phyloP scores from a whole-genome alignment of 2,329 filamentous ascomycete species.

The Mycosphaerelloides madeirae region DNA sequence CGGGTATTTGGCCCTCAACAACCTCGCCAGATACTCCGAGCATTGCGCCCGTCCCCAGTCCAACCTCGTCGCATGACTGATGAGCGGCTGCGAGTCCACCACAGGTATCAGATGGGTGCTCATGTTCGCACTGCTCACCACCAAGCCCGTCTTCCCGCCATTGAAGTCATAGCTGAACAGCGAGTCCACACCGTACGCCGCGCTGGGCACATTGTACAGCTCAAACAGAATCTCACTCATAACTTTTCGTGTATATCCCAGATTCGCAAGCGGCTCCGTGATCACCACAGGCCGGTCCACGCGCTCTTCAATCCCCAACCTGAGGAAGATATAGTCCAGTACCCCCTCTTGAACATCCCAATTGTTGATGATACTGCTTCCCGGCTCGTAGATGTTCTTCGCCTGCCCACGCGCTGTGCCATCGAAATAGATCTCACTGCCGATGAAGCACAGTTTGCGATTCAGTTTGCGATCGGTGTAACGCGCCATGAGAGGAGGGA shows the following conservation, averaged over 20 bases:
- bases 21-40: slow-evolving; percentile 84
- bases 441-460: slow-evolving; percentile 87
- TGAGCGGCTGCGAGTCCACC: slow-evolving; percentile 74
- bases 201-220: slow-evolving; percentile 83
- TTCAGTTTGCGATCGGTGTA: slow-evolving; percentile 92
- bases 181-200: slow-evolving; percentile 93
- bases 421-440: slow-evolving; percentile 89
- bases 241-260: slow-evolving; percentile 70
- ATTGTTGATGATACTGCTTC: slow-evolving; percentile 87
- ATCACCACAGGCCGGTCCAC: slow-evolving; percentile 87
- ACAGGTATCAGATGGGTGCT: slow-evolving; percentile 95
- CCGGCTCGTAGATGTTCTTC: slow-evolving; percentile 83
- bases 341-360: slow-evolving; percentile 98
- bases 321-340: slow-evolving; percentile 90
- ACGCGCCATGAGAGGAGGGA: slow-evolving; percentile 88
- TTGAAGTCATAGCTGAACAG: slow-evolving; percentile 96
- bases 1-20: slow-evolving; percentile 87
- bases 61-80: slow-evolving; percentile 78
- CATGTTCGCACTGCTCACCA: slow-evolving; percentile 87
- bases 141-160: slow-evolving; percentile 76
- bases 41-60: slow-evolving; percentile 94
- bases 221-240: slow-evolving; percentile 99
- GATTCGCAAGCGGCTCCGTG: slow-evolving; percentile 90
- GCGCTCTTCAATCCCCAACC: slow-evolving; percentile 76
- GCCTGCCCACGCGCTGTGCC: slow-evolving; percentile 88